Base-by-base conservation (phyloP, 805 yeast genomes). In the Saccharomycopsis selenospora region DNA sequence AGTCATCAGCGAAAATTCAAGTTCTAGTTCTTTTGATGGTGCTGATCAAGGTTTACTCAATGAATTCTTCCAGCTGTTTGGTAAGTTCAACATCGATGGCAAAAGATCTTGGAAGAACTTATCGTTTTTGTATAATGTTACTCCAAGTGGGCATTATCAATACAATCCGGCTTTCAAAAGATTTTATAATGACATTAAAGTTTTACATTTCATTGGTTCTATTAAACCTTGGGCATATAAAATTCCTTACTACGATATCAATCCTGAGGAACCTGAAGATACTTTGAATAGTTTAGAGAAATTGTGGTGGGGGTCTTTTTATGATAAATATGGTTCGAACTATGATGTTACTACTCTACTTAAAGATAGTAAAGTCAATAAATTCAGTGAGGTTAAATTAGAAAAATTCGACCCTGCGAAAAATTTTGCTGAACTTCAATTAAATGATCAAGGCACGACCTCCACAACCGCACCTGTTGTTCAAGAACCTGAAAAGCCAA, bases 31-130 rank as follows among this genome's bases (percentile, higher is more conserved):
- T 1, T 85, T 87, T 57, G 97, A 89, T 64, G 95, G 95, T 38
- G 91, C 95, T 2, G 97, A 89, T 65, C 97, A 89, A 64, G 97
- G 97, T 10, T 69, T 89, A 30, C 69, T 89, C 54, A 89, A 89
- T 63, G 85, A 85, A 59, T 82, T 75, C 58, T 87, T 85, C 61
- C 53, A 73, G 56, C 6, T 30, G 8, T 50, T 50, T 42, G 53
- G 55, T 57, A 43, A 50, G 47, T 49, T 56, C 59, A 46, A 53
- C 18, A 10, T 27, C n/a, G 29, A 26, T 4, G 22, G 33, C 7
- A 56, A 50, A 11, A 57, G 60, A 2, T 62, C 65, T 47, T 90
- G 97, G 96, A 63, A 70, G 27, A 72, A 77, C 42, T 66, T 93
- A 43, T 90, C 97, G 1, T 91, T 90, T 57, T 57, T 77, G 42